Evolutionary conservation across 345 rosid genomes (phyloP), one percentile per base, ranked within the genome.

Genomic region (Eucalyptus rudis): DNA sequence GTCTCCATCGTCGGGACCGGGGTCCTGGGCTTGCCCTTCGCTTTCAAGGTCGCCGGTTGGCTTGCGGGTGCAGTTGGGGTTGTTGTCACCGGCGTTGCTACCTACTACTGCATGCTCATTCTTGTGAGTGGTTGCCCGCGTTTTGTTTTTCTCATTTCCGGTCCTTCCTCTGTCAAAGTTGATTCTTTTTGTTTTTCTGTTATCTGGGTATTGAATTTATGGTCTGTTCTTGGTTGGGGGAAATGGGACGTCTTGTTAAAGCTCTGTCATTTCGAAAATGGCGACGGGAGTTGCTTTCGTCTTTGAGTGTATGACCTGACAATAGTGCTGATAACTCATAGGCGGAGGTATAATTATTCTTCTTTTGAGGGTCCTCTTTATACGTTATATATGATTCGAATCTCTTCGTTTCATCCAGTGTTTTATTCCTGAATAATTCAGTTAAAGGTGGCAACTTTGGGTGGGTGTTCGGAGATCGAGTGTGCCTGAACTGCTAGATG

Each of bases 1-100:
- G 99, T 97, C 24, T 97, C 99, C 36, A 93, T 96, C 17, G 98
- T 97, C 36, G 99, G 99, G 27, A 96, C 99, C 13, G 99, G 99
- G 5, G 92, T 97, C 91, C 93, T 97, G 49, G 99, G 99, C 13
- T 96, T 96, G 64, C 99, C 99, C 87, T 97, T 92, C 88, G 97
- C 99, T 64, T 96, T 97, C n/a, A 93, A 93, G 10, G 86, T 96
- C 45, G 98, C 99, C 76, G 99, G 99, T 59, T 97, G 99, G 99
- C 89, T 96, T 45, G 97, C 95, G 36, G 99, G 97, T 25, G 92
- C 95, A 44, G 88, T 96, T 49, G 99, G 98, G 79, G 95, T 96
- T 40, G 17, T 90, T 49, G 33, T 96, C 50, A 94, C 94, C 76
- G 98, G 97, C 76, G 25, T 92, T 86, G 90, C 96, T 80, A 96